Conservation (phyloP, 192 early-diverging fungal genomes). For the Podila horticola region DNA sequence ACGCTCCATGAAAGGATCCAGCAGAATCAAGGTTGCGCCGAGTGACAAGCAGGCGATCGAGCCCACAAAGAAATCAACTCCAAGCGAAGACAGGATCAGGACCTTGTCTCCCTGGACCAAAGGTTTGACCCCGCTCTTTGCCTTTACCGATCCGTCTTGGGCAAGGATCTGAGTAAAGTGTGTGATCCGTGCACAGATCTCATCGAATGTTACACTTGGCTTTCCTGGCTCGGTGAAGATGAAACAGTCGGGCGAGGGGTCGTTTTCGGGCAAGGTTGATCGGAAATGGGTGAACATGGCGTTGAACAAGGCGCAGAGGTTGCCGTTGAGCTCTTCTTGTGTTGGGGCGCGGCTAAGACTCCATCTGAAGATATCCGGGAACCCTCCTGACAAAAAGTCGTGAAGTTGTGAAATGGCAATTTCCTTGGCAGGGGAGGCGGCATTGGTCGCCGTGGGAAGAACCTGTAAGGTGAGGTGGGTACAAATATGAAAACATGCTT, state of each 20-base stretch:
- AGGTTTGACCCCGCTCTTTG: constrained; percentile 14
- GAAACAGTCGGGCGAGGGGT: constrained; percentile 45
- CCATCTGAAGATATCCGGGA: constrained; percentile 51
- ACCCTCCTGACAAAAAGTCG: constrained; percentile 40
- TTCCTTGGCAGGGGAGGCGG: constrained; percentile 14
- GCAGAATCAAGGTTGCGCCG: constrained; percentile 38
- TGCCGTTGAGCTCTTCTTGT: constrained; percentile 44
- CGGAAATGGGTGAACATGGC: constrained; percentile 45
- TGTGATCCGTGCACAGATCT: constrained; percentile 47
- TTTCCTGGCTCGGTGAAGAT: constrained; percentile 47
- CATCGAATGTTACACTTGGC: constrained; percentile 35
- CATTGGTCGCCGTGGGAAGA: not conserved
- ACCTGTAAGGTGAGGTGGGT: not conserved
- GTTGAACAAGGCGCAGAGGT: constrained; percentile 46
- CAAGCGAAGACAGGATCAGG: constrained; percentile 39
- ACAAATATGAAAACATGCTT: no score
- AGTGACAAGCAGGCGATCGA: constrained; percentile 41
- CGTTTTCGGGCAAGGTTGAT: constrained; percentile 15
- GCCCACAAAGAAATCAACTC: constrained; percentile 50
- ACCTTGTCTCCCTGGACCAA: constrained; percentile 40
- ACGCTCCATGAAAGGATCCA: constrained; percentile 51
- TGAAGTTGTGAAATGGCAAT: constrained; percentile 52
- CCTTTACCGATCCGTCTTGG: constrained; percentile 10
- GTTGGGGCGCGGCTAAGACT: constrained; percentile 34
- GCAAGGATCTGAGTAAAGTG: constrained; percentile 45